phyloP scores from a whole-genome alignment of 169 alveolate genomes.

The Plasmodium vivax region DNA sequence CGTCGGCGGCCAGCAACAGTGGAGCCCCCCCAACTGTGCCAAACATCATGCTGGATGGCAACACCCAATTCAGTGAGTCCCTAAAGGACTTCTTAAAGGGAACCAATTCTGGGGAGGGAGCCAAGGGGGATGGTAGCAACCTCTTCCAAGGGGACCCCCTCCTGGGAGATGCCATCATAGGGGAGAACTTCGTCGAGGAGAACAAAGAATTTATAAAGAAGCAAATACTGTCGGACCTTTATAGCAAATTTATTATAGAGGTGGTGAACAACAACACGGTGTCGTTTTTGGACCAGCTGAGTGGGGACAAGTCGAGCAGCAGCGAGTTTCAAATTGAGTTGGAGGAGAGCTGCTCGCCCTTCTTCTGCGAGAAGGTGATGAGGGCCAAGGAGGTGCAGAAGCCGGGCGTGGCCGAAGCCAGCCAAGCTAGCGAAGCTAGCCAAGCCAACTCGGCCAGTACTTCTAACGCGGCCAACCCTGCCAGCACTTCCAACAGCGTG shows the following conservation, averaged over 20 bases:
- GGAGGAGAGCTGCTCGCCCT: constrained; percentile 65
- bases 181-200: constrained; percentile 5
- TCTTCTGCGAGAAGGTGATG: constrained; percentile 57
- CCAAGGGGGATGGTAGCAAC: not conserved
- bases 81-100: constrained; percentile 9
- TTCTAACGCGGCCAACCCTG: not conserved
- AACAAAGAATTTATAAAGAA: constrained; percentile 22
- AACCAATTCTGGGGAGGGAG: not conserved
- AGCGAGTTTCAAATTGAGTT: constrained; percentile 38
- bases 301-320: not conserved
- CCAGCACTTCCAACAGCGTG: not conserved
- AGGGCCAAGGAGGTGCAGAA: constrained; percentile 25
- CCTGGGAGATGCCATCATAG: not conserved
- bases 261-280: constrained; percentile 33
- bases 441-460: not conserved
- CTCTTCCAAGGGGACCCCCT: not conserved
- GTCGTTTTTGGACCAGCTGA: constrained; percentile 12
- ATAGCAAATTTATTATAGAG: constrained; percentile 19
- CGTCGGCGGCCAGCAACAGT: not conserved
- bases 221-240: constrained; percentile 18
- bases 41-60: not conserved
- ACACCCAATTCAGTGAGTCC: constrained; percentile 7
- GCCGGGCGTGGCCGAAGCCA: not conserved
- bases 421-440: not conserved
- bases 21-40: not conserved